Percentiles rank a stretch among this genome's conserved stretches.
phyloP scores from a whole-genome alignment of 495 filamentous ascomycete species.

The Hyaloscypha variabilis region DNA sequence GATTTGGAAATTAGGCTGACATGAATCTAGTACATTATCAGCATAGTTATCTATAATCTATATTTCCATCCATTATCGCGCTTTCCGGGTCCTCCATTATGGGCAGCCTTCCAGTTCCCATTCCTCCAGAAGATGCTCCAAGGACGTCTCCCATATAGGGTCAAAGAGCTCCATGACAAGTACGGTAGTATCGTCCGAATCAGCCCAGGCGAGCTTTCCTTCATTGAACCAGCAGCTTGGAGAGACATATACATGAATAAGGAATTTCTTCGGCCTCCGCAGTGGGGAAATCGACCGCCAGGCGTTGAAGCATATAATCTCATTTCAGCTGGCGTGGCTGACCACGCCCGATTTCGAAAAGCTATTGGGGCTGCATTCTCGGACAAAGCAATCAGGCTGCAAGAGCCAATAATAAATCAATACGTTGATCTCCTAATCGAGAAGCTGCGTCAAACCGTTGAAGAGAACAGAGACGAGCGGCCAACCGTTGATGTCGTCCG shows the following conservation, averaged over 20 bases:
- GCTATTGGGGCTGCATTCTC: neutral
- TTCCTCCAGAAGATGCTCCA: neutral
- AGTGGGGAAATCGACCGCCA: neutral
- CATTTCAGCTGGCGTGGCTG: neutral
- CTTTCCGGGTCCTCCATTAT: neutral
- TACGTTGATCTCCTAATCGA: neutral
- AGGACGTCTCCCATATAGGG: neutral
- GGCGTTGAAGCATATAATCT: neutral
- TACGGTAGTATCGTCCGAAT: neutral
- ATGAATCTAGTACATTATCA: neutral
- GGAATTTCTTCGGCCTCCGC: neutral
- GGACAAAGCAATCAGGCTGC: neutral
- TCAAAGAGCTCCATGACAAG: neutral
- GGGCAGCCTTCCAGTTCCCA: neutral
- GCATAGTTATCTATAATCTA: neutral
- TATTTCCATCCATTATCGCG: neutral
- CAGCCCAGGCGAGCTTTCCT: neutral
- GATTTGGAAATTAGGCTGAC: too few species aligned
- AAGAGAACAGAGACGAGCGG: too few species aligned
- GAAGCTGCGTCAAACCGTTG: too few species aligned
- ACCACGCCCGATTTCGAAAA: neutral
- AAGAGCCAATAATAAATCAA: neutral
- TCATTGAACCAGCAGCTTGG: neutral
- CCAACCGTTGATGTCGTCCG: constrained; percentile 30
- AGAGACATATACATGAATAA: neutral